phyloP scores from a whole-genome alignment of 2,329 filamentous ascomycete species.

The Trichoderma hamatum region DNA sequence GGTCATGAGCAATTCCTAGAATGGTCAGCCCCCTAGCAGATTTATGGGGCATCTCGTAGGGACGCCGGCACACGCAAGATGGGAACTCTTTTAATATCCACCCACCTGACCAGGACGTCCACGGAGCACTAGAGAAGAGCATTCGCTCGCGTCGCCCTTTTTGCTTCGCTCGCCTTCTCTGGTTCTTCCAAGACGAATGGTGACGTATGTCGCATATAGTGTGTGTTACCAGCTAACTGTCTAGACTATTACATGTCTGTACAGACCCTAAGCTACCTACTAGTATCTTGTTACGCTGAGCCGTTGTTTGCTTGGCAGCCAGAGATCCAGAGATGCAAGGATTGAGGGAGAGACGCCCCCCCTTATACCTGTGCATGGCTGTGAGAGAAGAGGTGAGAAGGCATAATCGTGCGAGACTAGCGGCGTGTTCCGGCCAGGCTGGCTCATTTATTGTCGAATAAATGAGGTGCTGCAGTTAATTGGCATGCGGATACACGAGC shows the following conservation, averaged over 20 bases:
- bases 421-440: constrained; percentile 10
- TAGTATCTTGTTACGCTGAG: not conserved
- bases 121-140: not conserved
- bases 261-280: not conserved
- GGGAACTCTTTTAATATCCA: constrained; percentile 3
- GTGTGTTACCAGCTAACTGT: not conserved
- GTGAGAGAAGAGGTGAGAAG: not conserved
- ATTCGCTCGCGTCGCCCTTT: not conserved
- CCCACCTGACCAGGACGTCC: constrained; percentile 8
- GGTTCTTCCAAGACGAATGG: not conserved
- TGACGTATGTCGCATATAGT: not conserved
- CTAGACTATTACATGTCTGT: not conserved
- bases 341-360: constrained; percentile 1
- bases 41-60: constrained; percentile 9
- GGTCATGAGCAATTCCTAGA: constrained; percentile 7
- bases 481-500: constrained; percentile 4
- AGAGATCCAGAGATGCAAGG: not conserved
- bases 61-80: constrained; percentile 10
- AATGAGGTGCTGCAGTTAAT: not conserved
- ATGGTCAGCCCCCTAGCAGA: constrained; percentile 10
- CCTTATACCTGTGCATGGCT: not conserved
- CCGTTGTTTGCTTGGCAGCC: not conserved
- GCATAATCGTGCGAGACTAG: not conserved
- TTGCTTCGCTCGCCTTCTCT: not conserved
- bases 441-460: not conserved